Base-by-base conservation (phyloP, 2,329 filamentous ascomycete species). In the Penicillium polonicum region DNA sequence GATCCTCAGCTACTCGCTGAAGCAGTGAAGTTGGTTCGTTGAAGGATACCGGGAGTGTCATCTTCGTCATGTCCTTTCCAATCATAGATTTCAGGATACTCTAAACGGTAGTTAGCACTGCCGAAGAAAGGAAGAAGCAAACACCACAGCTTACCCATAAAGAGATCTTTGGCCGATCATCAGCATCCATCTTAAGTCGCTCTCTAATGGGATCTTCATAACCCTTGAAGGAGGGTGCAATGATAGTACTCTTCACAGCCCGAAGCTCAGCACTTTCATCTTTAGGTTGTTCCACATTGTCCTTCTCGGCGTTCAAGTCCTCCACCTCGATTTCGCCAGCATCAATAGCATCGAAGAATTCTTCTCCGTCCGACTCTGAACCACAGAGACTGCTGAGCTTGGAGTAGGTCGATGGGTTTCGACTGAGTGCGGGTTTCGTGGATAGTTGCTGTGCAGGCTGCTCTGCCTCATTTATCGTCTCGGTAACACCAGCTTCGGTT, bases 21-120 rank as follows among this genome's bases (percentile, higher is more conserved):
- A 99, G 83, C 13, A 99, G 80, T 6, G 94, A 97, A 0, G 94
- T 99, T 0, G 94, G 94, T 75, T 99, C 94, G 76, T 99, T 99
- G 80, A 99, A 97, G 0, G 94, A 96, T 2, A 99, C 94, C 0
- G 94, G 94, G 21, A 99, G 80, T 0, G 94, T 97, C 93, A 99
- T 99, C 80, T 95, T 97, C 38, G 94, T 97, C 94, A 99, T 97
- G 72, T 99, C 94, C 74, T 99, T 97, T 62, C 94, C 94, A 76
- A 99, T 96, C 94, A 99, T 97, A 23, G 93, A 97, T 79, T 97
- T 99, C 62, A 99, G 80, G 66, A 99, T 97, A 65, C 89, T 89
- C 92, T 97, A 63, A 39, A 49, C 10, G 52, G 17, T 15, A 41
- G 52, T 65, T 35, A 63, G 48, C 35, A n/a, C 33, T 42, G 35